Conservation (phyloP, 306 rosid species). For the Malus domestica region DNA sequence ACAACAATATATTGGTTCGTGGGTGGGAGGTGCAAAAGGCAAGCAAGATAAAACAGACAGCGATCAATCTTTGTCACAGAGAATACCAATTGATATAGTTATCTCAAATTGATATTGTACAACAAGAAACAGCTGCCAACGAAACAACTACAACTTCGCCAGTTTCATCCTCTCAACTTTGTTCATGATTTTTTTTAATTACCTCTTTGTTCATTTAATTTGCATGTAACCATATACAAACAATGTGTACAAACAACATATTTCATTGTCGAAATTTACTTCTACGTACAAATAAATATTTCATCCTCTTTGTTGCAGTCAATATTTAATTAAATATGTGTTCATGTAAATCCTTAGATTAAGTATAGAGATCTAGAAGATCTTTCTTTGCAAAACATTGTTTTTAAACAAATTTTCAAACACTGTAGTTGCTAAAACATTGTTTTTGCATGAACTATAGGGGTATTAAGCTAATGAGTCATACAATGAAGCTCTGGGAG, state of each 20-base stretch:
- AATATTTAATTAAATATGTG: no score
- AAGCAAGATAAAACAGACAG: background rate
- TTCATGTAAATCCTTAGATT: no score
- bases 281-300: no score
- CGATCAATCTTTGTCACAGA: background rate
- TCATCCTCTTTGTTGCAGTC: no score
- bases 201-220: background rate
- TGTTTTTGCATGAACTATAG: no score
- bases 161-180: background rate
- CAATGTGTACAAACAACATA: background rate
- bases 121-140: conserved; percentile 22
- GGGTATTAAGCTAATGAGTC: no score
- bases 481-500: no score
- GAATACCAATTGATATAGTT: background rate
- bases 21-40: background rate
- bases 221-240: background rate
- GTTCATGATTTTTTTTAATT: background rate
- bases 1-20: background rate
- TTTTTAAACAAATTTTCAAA: no score
- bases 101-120: conserved; percentile 28
- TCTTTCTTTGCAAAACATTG: no score
- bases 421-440: no score
- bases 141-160: conserved; percentile 12
- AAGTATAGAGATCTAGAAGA: no score
- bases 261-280: background rate